Percentiles rank a stretch among this genome's conserved stretches.
phyloP scores from a whole-genome alignment of 1,284 basidiomycete species.

The Puccinia polysora region DNA sequence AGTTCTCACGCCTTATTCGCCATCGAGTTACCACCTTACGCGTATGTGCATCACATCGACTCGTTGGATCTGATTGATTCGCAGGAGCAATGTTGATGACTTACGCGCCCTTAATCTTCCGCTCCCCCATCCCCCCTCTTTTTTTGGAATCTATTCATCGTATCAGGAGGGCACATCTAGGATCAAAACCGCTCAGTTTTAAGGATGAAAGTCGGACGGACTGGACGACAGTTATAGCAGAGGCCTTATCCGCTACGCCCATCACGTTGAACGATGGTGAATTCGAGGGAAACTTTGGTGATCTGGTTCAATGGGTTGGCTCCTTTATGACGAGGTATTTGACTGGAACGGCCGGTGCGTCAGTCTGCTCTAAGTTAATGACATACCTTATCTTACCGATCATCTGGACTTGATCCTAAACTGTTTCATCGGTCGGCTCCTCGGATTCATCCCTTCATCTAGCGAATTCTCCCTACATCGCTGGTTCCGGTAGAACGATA shows the following conservation, averaged over 20 bases:
- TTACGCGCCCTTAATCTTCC: no score
- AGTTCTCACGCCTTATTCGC: conserved; percentile 26
- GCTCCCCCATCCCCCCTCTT: no score
- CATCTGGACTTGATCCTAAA: not conserved
- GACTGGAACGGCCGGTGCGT: not conserved
- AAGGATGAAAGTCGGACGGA: conserved; percentile 21
- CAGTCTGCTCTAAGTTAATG: not conserved
- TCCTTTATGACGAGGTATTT: conserved; percentile 15
- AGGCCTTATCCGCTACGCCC: conserved; percentile 23
- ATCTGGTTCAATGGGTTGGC: conserved; percentile 29
- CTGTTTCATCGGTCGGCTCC: not conserved
- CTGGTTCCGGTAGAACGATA: not conserved
- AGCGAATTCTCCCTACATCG: not conserved
- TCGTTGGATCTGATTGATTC: no score
- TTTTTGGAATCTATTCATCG: not conserved
- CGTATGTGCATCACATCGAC: conserved; percentile 11
- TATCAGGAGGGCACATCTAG: not conserved
- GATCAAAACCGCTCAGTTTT: conserved; percentile 20
- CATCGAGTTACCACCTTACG: conserved; percentile 26
- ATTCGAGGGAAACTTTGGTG: conserved; percentile 37
- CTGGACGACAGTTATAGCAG: conserved; percentile 31
- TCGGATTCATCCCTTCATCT: no score
- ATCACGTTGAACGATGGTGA: conserved; percentile 17
- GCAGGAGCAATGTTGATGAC: no score
- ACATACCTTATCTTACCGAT: not conserved